Evolutionary conservation across 306 rosid species (phyloP).

Genomic region (Gillenia trifoliata): DNA sequence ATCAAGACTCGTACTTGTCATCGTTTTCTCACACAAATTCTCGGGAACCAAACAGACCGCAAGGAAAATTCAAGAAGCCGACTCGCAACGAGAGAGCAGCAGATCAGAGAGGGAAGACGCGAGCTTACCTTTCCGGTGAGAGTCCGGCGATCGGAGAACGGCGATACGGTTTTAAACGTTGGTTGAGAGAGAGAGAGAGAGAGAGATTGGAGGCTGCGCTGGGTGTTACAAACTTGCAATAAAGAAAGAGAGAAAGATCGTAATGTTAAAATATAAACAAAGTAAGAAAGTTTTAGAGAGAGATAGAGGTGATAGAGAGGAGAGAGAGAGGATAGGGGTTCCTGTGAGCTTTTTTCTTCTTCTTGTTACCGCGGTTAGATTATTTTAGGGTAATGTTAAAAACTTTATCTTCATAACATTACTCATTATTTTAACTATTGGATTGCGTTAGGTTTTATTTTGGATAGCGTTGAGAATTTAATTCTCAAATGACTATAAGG

Average conservation of each 20-base stretch:
- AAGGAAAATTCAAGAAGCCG: background rate
- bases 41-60: conserved; percentile 15
- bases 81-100: conserved; percentile 13
- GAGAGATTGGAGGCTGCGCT: conserved; percentile 21
- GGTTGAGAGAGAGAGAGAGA: conserved; percentile 7
- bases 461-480: background rate
- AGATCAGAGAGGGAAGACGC: conserved; percentile 23
- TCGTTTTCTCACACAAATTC: background rate
- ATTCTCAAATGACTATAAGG: background rate
- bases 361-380: conserved; percentile 21
- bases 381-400: no score
- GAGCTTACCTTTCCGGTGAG: conserved; percentile 21
- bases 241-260: conserved; percentile 11
- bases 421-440: background rate
- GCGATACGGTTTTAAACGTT: conserved; percentile 5
- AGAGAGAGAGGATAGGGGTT: background rate
- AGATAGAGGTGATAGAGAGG: background rate
- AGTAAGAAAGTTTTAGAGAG: background rate
- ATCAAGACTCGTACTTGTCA: background rate
- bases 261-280: background rate
- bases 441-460: background rate
- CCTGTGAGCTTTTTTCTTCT: background rate
- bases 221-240: conserved; percentile 9
- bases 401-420: no score
- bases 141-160: conserved; percentile 22